Evolutionary conservation across 495 filamentous ascomycete genomes (phyloP).

Genomic region (Lophiotrema nucula): DNA sequence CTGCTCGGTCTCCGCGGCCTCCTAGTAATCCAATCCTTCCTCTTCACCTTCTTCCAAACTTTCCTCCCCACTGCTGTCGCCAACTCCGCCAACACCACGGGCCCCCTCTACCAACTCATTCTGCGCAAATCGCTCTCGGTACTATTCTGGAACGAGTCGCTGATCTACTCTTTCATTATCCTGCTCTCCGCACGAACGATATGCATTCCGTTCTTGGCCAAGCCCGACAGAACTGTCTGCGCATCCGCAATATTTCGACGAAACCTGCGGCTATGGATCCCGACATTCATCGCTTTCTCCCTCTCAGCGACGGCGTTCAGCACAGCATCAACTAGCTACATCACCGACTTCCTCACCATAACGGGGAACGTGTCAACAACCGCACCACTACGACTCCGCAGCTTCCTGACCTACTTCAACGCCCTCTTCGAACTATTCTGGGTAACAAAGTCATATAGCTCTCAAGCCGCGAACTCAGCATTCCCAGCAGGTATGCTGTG

Average conservation of each 20-base stretch:
- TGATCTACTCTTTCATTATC: constrained; percentile 43
- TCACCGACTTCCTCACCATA: constrained; percentile 25
- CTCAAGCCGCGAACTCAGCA: constrained; percentile 38
- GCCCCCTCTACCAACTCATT: constrained; percentile 35
- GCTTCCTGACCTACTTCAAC: constrained; percentile 41
- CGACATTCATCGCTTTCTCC: constrained; percentile 35
- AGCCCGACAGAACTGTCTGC: constrained; percentile 25
- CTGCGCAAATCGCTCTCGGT: constrained; percentile 41
- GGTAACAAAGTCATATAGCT: constrained; percentile 31
- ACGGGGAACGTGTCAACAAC: constrained; percentile 37
- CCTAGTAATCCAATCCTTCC: constrained; percentile 40
- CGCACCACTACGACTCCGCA: constrained; percentile 32
- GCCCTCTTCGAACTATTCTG: constrained; percentile 45
- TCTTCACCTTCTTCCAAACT: constrained; percentile 42
- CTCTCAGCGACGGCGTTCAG: constrained; percentile 33
- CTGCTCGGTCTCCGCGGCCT: constrained; percentile 42
- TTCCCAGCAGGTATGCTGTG: constrained; percentile 43
- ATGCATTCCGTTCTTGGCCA: constrained; percentile 40
- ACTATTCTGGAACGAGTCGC: constrained; percentile 43
- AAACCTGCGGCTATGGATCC: constrained; percentile 38
- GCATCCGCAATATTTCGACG: constrained; percentile 35
- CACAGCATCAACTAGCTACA: constrained; percentile 16
- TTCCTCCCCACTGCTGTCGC: constrained; percentile 39
- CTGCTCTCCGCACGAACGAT: constrained; percentile 42
- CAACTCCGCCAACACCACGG: constrained; percentile 27